These are phyloP conservation scores for Asterochloris erici DNA, from an alignment of 139 green algal genomes.

Conservation along the genomic window DNA sequence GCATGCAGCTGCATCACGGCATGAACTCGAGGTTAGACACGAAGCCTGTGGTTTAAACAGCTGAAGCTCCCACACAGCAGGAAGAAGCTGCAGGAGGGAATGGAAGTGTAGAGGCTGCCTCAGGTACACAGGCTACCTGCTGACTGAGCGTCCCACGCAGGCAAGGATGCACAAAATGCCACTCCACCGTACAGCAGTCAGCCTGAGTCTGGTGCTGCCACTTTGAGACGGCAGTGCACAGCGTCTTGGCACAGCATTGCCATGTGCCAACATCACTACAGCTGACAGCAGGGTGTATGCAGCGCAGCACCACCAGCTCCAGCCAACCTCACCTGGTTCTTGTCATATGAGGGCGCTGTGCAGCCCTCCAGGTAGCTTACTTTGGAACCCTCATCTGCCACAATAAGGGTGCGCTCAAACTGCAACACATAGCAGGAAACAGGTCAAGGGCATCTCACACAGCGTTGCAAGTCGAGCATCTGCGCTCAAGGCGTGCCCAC, in stretches of 20 bases:
- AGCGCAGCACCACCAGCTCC: background rate
- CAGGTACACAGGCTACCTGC: too few species aligned
- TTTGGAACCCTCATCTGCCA: conserved; percentile 90
- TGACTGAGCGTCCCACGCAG: background rate
- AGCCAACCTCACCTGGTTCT: conserved; percentile 68
- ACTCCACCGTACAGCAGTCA: too few species aligned
- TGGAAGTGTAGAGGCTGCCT: background rate
- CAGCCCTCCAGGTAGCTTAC: conserved; percentile 98
- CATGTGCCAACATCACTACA: too few species aligned
- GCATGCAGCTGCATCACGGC: conserved; percentile 86
- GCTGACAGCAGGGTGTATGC: too few species aligned
- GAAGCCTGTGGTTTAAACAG: background rate
- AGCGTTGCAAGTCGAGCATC: background rate
- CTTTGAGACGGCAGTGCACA: too few species aligned
- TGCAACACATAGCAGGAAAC: conserved; percentile 35
- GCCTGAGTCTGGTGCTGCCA: too few species aligned
- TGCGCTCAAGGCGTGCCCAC: background rate
- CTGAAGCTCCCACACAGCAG: background rate
- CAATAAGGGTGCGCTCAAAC: conserved; percentile 99
- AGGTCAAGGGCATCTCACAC: background rate
- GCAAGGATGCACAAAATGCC: background rate
- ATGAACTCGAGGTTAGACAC: background rate
- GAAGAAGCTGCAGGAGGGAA: background rate
- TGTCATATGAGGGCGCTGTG: conserved; percentile 93
- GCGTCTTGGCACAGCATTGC: too few species aligned